Evolutionary conservation across 1,284 basidiomycete species (phyloP), one percentile per base, ranked within the genome.

Genomic region (Apiotrichum montevideense): DNA sequence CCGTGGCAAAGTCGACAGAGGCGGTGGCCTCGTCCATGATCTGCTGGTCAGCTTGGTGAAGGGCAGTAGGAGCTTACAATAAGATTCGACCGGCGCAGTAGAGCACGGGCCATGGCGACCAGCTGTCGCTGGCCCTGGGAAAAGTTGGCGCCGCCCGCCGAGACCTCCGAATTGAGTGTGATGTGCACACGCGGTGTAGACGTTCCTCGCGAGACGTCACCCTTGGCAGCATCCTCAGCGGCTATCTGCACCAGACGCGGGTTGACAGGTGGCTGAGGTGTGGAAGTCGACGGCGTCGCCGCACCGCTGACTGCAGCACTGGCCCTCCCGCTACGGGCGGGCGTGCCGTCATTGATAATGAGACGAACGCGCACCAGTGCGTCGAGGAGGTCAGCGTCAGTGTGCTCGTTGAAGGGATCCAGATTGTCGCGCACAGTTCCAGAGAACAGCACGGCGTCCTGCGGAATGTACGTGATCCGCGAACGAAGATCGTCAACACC

Each of bases 21-120:
- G 87, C 86, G 0, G 87, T 90, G 7, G 87, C 88, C 72, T 93
- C 90, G 71, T 93, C 90, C 57, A 92, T 79, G 35, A 92, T 84
- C 72, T 73, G 51, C 4, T 44, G 47, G 21, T 21, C 21, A 21
- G 21, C 21, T 21, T 21, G 21, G 21, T 42, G n/a, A 42, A 42
- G 37, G 13, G 37, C 41, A 42, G 6, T 10, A 13, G 10, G n/a
- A 33, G 63, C 72, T 64, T 51, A 73, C 69, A 52, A 92, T 85
- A 58, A 92, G 83, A 14, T 85, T 82, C 60, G 86, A 87, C 6
- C 84, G 81, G 8, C 88, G 80, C 8, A 94, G 79, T 13, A 93
- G 80, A 0, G 88, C 88, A 14, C 88, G 80, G 0, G 77, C 77
- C 67, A 79, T 75, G 14, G 88, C 87, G 29, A 93, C 83, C 3